Conservation (phyloP, 176 grass and related monocot species). For the Hordeum marinum region DNA sequence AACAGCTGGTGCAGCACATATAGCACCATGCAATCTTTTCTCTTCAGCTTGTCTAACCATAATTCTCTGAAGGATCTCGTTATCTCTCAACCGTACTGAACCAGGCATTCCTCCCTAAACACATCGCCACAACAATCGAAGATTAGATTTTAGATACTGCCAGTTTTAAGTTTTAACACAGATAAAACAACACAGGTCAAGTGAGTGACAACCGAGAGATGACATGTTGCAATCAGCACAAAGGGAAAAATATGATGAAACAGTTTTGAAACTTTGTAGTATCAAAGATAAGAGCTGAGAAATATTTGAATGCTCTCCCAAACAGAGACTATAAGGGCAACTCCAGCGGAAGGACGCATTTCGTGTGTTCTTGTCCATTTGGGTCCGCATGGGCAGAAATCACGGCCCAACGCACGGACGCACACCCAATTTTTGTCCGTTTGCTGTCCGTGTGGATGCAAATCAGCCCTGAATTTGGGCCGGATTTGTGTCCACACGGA, state of each 20-base stretch:
- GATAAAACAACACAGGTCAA: slow-evolving; percentile 3
- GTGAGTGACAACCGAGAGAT: neutral
- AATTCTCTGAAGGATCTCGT: slow-evolving; percentile 64
- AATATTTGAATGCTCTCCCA: neutral
- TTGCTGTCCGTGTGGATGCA: too few relatives aligned
- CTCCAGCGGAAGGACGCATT: too few relatives aligned
- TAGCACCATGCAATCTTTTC: slow-evolving; percentile 85
- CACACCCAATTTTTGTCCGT: too few relatives aligned
- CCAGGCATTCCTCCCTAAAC: slow-evolving; percentile 91
- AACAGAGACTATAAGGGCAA: neutral
- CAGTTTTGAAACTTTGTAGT: neutral
- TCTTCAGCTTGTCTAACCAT: slow-evolving; percentile 75
- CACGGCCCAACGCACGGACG: too few relatives aligned
- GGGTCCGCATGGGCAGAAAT: too few relatives aligned
- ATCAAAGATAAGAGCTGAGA: neutral
- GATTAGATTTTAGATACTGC: neutral
- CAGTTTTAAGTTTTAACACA: neutral
- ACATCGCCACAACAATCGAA: slow-evolving; percentile 1
- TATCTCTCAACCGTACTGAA: slow-evolving; percentile 81
- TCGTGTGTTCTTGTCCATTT: too few relatives aligned
- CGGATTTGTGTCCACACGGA: too few relatives aligned
- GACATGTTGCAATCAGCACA: neutral
- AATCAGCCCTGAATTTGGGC: too few relatives aligned
- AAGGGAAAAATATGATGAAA: neutral
- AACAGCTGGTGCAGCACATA: slow-evolving; percentile 80